phyloP scores from a whole-genome alignment of 2,329 filamentous ascomycete species.

The Fusarium longipes region DNA sequence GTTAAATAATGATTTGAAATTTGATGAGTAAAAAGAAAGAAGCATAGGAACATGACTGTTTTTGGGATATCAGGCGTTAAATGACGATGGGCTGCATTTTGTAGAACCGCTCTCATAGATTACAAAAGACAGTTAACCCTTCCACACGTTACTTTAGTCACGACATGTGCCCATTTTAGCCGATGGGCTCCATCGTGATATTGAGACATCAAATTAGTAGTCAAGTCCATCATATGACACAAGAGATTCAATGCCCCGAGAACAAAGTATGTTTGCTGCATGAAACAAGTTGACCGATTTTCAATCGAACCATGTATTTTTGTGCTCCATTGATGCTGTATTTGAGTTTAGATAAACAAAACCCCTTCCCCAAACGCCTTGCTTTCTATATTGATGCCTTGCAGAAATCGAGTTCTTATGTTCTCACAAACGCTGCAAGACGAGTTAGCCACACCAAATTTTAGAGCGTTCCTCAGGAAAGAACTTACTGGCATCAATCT shows the following conservation, averaged over 20 bases:
- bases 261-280: slow-evolving; percentile 3
- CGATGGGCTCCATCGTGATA: not conserved
- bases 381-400: slow-evolving; percentile 34
- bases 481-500: slow-evolving; percentile 96
- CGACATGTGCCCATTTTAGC: not conserved
- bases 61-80: slow-evolving; percentile 47
- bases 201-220: not conserved
- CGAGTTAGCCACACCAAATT: not conserved
- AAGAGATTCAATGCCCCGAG: not conserved
- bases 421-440: slow-evolving; percentile 49
- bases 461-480: not conserved
- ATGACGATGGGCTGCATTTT: slow-evolving; percentile 41
- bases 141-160: not conserved
- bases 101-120: slow-evolving; percentile 41
- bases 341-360: slow-evolving; percentile 28
- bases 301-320: slow-evolving; percentile 14
- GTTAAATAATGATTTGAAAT: slow-evolving; percentile 52
- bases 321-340: slow-evolving; percentile 21
- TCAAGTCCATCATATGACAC: not conserved
- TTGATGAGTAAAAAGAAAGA: slow-evolving; percentile 36
- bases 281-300: slow-evolving; percentile 8
- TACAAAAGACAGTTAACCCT: slow-evolving; percentile 43
- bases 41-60: slow-evolving; percentile 34
- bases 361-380: slow-evolving; percentile 39
- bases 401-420: slow-evolving; percentile 33